Base-by-base conservation (phyloP, 2,329 filamentous ascomycete species). In the Scedosporium aurantiacum region DNA sequence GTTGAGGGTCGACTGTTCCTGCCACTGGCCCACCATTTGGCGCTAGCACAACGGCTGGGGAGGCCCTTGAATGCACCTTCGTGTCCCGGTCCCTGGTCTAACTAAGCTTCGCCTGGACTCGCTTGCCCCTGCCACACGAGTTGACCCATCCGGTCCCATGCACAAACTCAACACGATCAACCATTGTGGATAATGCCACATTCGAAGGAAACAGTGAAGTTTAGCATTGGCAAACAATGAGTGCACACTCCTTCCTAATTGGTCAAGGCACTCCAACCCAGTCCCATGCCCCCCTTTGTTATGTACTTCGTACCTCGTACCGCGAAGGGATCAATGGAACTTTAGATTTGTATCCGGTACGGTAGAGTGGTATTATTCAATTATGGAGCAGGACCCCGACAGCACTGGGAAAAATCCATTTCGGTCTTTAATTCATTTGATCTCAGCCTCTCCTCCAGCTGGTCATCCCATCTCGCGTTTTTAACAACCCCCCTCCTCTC, bases 361-460 rank as follows among this genome's bases (percentile, higher is more conserved):
- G 32, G 32, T 37, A 10, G 32, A 37, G 32, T 37, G 12, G 32
- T 14, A 37, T 37, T 37, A 10, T 37, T 37, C 32, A 37, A 37
- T 37, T 37, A 37, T 8, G 32, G 32, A 37, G n/a, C 43, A 21
- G 18, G 43, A 47, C n/a, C 43, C 18, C 43, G n/a, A 21, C 43
- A 14, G 18, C n/a, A 18, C 43, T 18, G 43, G n/a, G 14, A 21
- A 21, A 45, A 47, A 47, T 21, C 43, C 43, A 47, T 47, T 47
- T 47, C 43, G 18, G 43, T 21, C 43, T 7, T 47, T 47, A 37
- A 37, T 37, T 37, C 32, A 37, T 10, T 37, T 47, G n/a, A 54
- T 54, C 50, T 54, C 50, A 54, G 50, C 50, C 50, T 54, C 50
- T 54, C 50, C 50, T 23, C 50, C 50, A 54, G 18, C 50, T 47